phyloP scores from a whole-genome alignment of 352 stramenopile species.

The Globisporangium lucens region DNA sequence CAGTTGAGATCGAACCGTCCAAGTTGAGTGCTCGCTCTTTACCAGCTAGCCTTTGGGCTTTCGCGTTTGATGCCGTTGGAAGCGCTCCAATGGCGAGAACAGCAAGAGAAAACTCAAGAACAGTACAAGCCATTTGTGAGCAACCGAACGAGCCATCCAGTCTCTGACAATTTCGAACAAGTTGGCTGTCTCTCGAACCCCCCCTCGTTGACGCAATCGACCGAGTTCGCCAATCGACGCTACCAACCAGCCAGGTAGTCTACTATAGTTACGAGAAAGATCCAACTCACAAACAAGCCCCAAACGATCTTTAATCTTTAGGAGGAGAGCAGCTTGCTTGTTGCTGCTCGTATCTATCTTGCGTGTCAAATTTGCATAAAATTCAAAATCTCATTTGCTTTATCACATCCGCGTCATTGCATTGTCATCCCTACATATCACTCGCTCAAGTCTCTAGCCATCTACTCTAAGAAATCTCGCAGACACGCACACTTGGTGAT shows the following conservation, averaged over 20 bases:
- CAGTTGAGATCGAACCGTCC: background rate
- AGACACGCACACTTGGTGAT: conserved; percentile 6
- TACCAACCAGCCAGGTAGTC: background rate
- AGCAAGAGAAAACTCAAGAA: background rate
- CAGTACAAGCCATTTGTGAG: background rate
- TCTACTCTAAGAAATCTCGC: conserved; percentile 1
- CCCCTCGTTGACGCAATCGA: background rate
- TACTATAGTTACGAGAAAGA: background rate
- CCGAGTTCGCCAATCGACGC: background rate
- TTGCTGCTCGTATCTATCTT: background rate
- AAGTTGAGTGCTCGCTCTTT: background rate
- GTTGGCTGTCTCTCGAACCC: background rate
- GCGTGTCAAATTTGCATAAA: background rate
- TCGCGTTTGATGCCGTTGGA: background rate
- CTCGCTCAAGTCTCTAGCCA: no score
- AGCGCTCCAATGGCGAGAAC: conserved; percentile 3
- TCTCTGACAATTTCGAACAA: background rate
- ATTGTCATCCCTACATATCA: background rate
- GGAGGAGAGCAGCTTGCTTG: background rate
- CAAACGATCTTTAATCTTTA: background rate
- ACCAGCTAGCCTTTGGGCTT: background rate
- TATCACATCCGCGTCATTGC: background rate
- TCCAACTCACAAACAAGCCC: background rate
- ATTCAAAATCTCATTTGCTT: background rate
- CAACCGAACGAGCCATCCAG: background rate